Evolutionary conservation across 192 early-diverging fungal species (phyloP).

Genomic region (Entomortierella beljakovae): DNA sequence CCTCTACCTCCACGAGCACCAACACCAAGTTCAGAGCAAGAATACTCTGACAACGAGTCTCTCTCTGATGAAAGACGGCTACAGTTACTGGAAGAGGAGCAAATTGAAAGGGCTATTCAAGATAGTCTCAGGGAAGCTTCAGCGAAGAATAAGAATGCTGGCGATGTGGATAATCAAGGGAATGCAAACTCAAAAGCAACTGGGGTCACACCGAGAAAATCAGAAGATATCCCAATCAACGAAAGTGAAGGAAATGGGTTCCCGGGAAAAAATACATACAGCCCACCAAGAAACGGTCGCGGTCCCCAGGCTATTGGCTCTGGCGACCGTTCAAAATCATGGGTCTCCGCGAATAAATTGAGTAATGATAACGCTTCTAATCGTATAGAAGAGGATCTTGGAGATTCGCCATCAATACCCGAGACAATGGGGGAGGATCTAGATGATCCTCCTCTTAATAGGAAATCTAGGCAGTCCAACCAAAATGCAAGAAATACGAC

Average conservation of each 20-base stretch:
- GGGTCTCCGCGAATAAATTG: conserved; percentile 1
- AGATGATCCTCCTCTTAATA: background rate
- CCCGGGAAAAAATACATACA: too few species aligned
- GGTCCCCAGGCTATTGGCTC: conserved; percentile 11
- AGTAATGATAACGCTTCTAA: conserved; percentile 1
- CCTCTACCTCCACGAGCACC: conserved; percentile 37
- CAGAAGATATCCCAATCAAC: background rate
- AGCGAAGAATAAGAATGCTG: conserved; percentile 1
- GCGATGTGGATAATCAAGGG: conserved; percentile 13
- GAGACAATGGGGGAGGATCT: conserved; percentile 26
- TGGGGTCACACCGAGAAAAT: background rate
- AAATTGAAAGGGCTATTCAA: conserved; percentile 31
- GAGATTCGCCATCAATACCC: background rate
- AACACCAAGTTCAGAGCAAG: conserved; percentile 3
- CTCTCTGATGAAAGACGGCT: conserved; percentile 16
- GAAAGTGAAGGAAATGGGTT: background rate
- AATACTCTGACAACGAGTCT: background rate
- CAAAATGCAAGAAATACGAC: too few species aligned
- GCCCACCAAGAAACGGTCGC: background rate
- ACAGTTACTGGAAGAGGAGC: conserved; percentile 21
- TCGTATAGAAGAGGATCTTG: conserved; percentile 14
- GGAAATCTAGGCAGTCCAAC: background rate
- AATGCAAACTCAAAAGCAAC: conserved; percentile 24
- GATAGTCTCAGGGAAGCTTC: conserved; percentile 15
- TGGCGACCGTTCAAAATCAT: conserved; percentile 8